Evolutionary conservation across 108 stramenopile genomes (phyloP).

Genomic region (Stephanodiscus minutulus): DNA sequence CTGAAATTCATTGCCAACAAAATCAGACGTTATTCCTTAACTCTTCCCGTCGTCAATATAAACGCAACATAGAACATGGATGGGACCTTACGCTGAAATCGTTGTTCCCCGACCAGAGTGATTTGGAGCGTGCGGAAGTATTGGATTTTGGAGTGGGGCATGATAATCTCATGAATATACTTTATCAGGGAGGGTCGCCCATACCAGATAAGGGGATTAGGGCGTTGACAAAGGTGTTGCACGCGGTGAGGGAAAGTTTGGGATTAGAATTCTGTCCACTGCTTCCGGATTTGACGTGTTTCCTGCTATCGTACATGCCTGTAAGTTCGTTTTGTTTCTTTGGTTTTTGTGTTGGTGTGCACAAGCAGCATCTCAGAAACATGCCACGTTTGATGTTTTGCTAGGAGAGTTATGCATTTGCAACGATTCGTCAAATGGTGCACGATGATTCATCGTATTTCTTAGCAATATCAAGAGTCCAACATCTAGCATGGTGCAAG

Average conservation of each 20-base stretch:
- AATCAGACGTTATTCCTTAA: not conserved
- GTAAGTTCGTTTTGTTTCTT: constrained; percentile 14
- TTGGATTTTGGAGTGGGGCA: constrained; percentile 45
- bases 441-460: constrained; percentile 56
- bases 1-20: not conserved
- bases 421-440: constrained; percentile 51
- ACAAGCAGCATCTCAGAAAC: not conserved
- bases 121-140: constrained; percentile 43
- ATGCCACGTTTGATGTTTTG: not conserved
- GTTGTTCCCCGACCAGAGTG: constrained; percentile 36
- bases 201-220: constrained; percentile 35
- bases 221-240: constrained; percentile 32
- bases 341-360: not conserved
- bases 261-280: constrained; percentile 47
- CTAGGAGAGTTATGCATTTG: constrained; percentile 46
- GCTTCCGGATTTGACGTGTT: constrained; percentile 40
- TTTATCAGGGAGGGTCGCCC: constrained; percentile 15
- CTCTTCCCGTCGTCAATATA: not conserved
- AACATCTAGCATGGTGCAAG: constrained; percentile 68
- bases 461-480: constrained; percentile 55
- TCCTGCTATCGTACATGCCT: constrained; percentile 47
- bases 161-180: constrained; percentile 45
- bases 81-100: constrained; percentile 43
- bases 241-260: constrained; percentile 41
- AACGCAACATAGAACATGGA: constrained; percentile 23